These are phyloP conservation scores for Chaetomium strumarium DNA, from an alignment of 2,329 filamentous ascomycete genomes.

Conservation along the genomic window DNA sequence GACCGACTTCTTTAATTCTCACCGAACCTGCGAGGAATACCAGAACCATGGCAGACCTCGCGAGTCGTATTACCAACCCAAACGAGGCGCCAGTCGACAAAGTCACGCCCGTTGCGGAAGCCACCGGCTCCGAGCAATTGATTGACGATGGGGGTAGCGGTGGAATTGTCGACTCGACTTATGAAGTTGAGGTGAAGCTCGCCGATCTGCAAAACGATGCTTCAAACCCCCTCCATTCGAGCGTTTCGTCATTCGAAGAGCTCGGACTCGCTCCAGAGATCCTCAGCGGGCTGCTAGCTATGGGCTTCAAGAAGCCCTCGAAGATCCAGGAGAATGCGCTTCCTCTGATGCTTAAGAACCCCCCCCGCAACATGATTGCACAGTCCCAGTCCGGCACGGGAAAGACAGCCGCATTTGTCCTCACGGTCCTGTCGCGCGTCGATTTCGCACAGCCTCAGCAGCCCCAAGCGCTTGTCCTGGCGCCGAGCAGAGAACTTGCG, in stretches of 20 bases:
- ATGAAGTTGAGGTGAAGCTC: slow-evolving; percentile 87
- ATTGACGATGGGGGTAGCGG: slow-evolving; percentile 31
- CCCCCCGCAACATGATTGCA: slow-evolving; percentile 90
- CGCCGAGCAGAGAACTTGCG: slow-evolving; percentile 88
- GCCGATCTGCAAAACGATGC: slow-evolving; percentile 82
- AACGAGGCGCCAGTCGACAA: slow-evolving; percentile 26
- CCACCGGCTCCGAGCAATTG: slow-evolving; percentile 25
- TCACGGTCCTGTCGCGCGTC: slow-evolving; percentile 83
- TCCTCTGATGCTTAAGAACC: slow-evolving; percentile 78
- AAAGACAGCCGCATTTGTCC: slow-evolving; percentile 94
- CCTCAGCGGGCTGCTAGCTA: slow-evolving; percentile 67
- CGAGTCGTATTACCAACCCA: slow-evolving; percentile 46
- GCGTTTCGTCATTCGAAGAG: slow-evolving; percentile 69
- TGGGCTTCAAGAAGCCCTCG: slow-evolving; percentile 91
- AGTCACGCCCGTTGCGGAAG: slow-evolving; percentile 14
- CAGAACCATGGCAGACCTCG: slow-evolving; percentile 42
- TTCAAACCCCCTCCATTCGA: slow-evolving; percentile 81
- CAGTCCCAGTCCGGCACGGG: slow-evolving; percentile 99
- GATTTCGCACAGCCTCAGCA: slow-evolving; percentile 62
- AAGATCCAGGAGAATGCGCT: slow-evolving; percentile 97
- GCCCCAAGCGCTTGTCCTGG: slow-evolving; percentile 83
- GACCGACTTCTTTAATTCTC: background rate
- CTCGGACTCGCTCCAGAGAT: slow-evolving; percentile 64
- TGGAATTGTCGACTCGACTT: slow-evolving; percentile 63
- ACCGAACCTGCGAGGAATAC: background rate